Evolutionary conservation across 2,329 filamentous ascomycete genomes (phyloP).

Genomic region (Pyrenochaeta sp.): DNA sequence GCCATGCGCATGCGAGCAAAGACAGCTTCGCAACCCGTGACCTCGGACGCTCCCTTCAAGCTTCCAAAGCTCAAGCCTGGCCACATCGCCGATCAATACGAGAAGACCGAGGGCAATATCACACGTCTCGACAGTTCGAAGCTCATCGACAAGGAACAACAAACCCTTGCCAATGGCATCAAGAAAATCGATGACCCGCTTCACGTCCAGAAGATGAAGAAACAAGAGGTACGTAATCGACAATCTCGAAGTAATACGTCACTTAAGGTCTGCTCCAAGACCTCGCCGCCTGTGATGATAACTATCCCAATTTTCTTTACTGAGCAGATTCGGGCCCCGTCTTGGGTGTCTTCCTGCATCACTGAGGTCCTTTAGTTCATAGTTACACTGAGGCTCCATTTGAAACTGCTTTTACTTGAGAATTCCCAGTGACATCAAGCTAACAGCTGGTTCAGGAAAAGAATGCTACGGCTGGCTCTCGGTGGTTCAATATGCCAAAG

Average conservation of each 20-base stretch:
- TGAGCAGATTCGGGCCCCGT: conserved; percentile 80
- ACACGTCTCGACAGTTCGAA: conserved; percentile 61
- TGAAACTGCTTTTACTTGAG: conserved; percentile 12
- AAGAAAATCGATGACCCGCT: conserved; percentile 63
- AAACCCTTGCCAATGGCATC: conserved; percentile 56
- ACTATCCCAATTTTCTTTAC: conserved; percentile 70
- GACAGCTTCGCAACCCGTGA: conserved; percentile 37
- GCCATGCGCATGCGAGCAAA: conserved; percentile 63
- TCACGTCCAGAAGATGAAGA: conserved; percentile 54
- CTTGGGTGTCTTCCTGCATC: conserved; percentile 77
- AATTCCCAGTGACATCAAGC: conserved; percentile 11
- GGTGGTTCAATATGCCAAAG: conserved; percentile 88
- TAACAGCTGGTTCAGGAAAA: conserved; percentile 56
- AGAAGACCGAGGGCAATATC: conserved; percentile 60
- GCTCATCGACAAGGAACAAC: conserved; percentile 58
- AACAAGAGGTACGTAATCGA: conserved; percentile 62
- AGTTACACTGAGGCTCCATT: conserved; percentile 73
- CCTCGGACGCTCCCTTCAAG: conserved; percentile 47
- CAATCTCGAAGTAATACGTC: no score
- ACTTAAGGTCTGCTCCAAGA: no score
- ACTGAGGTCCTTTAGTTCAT: conserved; percentile 72
- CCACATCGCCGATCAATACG: conserved; percentile 60
- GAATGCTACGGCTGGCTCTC: conserved; percentile 74
- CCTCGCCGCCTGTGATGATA: conserved; percentile 73
- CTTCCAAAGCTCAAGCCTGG: conserved; percentile 61